These are phyloP conservation scores for Lepidium aucheri DNA, from an alignment of 345 rosid genomes.

Conservation along the genomic window DNA sequence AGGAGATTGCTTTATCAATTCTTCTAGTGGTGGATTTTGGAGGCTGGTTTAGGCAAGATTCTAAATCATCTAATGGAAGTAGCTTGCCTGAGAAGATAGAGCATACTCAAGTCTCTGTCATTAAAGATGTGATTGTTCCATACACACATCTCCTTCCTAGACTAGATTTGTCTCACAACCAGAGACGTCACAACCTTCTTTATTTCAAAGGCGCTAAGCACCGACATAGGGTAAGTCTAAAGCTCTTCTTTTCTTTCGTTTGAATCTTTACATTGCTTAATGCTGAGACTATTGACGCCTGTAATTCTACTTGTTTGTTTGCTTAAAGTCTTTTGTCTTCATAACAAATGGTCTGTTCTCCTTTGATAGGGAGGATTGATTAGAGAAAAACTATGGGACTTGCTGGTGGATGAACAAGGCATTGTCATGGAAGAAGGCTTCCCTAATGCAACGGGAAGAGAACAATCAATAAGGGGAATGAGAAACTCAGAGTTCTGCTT, in stretches of 20 bases:
- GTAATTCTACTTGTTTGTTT: neutral
- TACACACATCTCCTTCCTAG: conserved; percentile 82
- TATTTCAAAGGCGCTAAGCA: conserved; percentile 96
- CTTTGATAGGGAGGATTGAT: conserved; percentile 64
- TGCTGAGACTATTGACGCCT: neutral
- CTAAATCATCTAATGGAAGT: conserved; percentile 47
- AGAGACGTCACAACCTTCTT: conserved; percentile 64
- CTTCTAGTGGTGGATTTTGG: conserved; percentile 97
- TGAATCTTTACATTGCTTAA: neutral
- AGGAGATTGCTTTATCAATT: conserved; percentile 71
- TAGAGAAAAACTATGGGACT: conserved; percentile 82
- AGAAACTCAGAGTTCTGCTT: conserved; percentile 86
- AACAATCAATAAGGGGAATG: conserved; percentile 86
- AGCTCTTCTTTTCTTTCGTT: neutral
- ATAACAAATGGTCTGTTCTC: neutral
- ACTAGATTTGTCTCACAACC: conserved; percentile 45
- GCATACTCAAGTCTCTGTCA: conserved; percentile 86
- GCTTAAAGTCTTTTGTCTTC: neutral
- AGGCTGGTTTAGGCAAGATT: conserved; percentile 87
- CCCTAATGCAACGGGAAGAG: conserved; percentile 88
- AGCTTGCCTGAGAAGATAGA: conserved; percentile 48
- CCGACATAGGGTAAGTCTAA: conserved; percentile 58
- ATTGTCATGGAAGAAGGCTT: conserved; percentile 93
- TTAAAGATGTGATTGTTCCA: conserved; percentile 93
- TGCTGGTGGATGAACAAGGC: conserved; percentile 49